These are phyloP conservation scores for Trypethelium eluteriae DNA, from an alignment of 495 filamentous ascomycete genomes.

Conservation along the genomic window DNA sequence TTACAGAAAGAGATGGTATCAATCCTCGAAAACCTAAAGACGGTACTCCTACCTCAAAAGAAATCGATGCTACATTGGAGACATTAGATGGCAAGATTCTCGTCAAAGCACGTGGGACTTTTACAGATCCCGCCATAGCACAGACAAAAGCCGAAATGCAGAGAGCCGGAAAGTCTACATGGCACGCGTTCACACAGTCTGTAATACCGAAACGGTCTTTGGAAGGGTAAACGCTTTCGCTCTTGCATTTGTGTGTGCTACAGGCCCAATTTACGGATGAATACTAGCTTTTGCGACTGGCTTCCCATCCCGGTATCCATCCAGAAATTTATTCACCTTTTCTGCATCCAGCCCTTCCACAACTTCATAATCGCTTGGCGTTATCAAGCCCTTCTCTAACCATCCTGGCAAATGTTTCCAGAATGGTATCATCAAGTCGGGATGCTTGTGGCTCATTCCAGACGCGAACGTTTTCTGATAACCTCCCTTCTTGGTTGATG, in stretches of 20 bases:
- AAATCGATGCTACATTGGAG: slow-evolving; percentile 31
- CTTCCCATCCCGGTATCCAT: slow-evolving; percentile 23
- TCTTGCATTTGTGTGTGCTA: no score
- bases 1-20: slow-evolving; percentile 15
- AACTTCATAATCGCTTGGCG: slow-evolving; percentile 17
- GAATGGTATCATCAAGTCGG: slow-evolving; percentile 14
- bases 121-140: background rate
- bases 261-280: background rate
- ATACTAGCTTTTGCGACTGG: slow-evolving; percentile 15
- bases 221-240: no score
- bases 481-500: slow-evolving; percentile 24
- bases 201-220: background rate
- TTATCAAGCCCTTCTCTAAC: slow-evolving; percentile 26
- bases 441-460: slow-evolving; percentile 9
- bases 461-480: slow-evolving; percentile 23
- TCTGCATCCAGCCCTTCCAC: slow-evolving; percentile 19
- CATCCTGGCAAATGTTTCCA: slow-evolving; percentile 27
- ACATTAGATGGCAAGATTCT: slow-evolving; percentile 52
- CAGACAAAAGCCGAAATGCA: background rate
- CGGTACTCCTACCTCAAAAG: slow-evolving; percentile 9
- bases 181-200: background rate
- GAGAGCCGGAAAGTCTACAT: background rate
- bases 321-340: slow-evolving; percentile 19
- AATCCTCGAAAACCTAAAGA: slow-evolving; percentile 35
- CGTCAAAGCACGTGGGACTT: slow-evolving; percentile 40